Evolutionary conservation across 257 asterid species (phyloP).

Genomic region (Gynochthodes officinalis): DNA sequence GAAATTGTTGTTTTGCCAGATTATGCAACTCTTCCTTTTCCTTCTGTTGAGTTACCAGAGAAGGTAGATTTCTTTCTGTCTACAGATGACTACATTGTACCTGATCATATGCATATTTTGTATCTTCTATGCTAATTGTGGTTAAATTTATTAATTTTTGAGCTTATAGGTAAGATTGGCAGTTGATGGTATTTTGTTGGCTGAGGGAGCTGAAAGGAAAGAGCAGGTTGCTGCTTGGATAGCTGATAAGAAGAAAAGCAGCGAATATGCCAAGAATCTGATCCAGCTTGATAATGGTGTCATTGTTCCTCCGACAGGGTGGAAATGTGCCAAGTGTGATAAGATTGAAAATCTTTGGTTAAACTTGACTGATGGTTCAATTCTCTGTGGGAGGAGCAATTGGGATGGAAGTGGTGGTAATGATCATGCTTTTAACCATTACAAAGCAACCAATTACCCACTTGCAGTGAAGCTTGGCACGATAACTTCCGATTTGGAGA

Average conservation of each 20-base stretch:
- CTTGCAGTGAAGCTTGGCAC: slow-evolving; percentile 99
- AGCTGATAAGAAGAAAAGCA: slow-evolving; percentile 66
- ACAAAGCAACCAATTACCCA: slow-evolving; percentile 57
- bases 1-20: slow-evolving; percentile 77
- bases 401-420: slow-evolving; percentile 99
- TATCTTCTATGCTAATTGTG: not conserved
- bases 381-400: slow-evolving; percentile 82
- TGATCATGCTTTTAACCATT: slow-evolving; percentile 89
- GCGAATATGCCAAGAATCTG: slow-evolving; percentile 78
- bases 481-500: slow-evolving; percentile 85
- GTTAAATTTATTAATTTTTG: slow-evolving; percentile 7
- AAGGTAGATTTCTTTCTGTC: slow-evolving; percentile 46
- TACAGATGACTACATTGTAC: not conserved
- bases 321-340: slow-evolving; percentile 92
- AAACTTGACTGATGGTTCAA: slow-evolving; percentile 88
- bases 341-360: slow-evolving; percentile 96
- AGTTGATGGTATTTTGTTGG: slow-evolving; percentile 75
- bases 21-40: slow-evolving; percentile 75
- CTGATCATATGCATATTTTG: not conserved
- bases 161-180: slow-evolving; percentile 80
- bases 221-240: slow-evolving; percentile 96
- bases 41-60: slow-evolving; percentile 95
- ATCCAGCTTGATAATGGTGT: slow-evolving; percentile 85
- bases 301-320: slow-evolving; percentile 81
- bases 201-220: slow-evolving; percentile 87